Conservation (phyloP, 192 early-diverging fungal species). For the Backusella luteola region DNA sequence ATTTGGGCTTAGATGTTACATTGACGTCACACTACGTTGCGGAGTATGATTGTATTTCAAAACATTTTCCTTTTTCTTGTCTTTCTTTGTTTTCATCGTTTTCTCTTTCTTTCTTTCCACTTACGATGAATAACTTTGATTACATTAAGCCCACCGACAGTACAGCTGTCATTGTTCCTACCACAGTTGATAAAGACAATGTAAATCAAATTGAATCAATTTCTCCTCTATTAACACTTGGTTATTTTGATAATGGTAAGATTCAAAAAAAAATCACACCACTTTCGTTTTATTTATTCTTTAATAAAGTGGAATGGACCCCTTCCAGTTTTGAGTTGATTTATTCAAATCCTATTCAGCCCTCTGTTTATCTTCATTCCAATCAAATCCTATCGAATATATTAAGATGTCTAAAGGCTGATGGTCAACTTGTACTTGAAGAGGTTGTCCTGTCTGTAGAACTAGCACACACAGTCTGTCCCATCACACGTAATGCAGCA, state of each 20-base stretch:
- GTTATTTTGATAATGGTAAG: not conserved
- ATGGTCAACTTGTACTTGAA: slow-evolving; percentile 60
- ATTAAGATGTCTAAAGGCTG: slow-evolving; percentile 61
- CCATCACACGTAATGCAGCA: slow-evolving; percentile 55
- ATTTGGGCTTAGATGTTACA: too few relatives aligned
- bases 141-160: not conserved
- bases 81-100: not conserved
- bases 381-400: slow-evolving; percentile 56
- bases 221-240: not conserved
- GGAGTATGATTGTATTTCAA: not conserved
- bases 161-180: not conserved
- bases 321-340: slow-evolving; percentile 56
- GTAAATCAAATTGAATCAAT: not conserved
- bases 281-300: not conserved
- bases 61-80: not conserved
- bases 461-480: slow-evolving; percentile 38
- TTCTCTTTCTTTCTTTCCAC: not conserved
- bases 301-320: not conserved
- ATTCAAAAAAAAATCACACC: not conserved
- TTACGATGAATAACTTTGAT: not conserved
- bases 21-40: not conserved
- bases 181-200: not conserved
- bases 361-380: slow-evolving; percentile 64
- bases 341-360: slow-evolving; percentile 53
- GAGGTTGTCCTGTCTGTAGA: slow-evolving; percentile 66